These are phyloP conservation scores for Phytophthora pini DNA, from an alignment of 352 stramenopile genomes.

Conservation along the genomic window DNA sequence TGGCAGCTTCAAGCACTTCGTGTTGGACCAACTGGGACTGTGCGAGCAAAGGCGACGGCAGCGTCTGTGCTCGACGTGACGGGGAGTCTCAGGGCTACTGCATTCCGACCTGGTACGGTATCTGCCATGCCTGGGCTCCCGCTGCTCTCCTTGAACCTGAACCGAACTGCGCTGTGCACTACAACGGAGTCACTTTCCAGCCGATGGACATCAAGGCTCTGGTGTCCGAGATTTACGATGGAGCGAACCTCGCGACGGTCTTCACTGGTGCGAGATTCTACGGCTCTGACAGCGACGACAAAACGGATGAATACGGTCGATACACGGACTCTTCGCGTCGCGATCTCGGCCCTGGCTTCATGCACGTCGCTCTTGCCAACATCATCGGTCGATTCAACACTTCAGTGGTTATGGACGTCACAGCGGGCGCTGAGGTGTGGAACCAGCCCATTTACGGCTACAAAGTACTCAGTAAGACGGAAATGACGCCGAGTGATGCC, in stretches of 20 bases:
- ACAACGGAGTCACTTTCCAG: slow-evolving; percentile 57
- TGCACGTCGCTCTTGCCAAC: slow-evolving; percentile 57
- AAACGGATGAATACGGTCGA: slow-evolving; percentile 53
- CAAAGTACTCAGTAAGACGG: slow-evolving; percentile 36
- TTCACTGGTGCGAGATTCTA: slow-evolving; percentile 53
- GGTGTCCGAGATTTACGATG: slow-evolving; percentile 53
- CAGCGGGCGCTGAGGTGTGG: slow-evolving; percentile 51
- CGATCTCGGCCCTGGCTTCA: slow-evolving; percentile 57
- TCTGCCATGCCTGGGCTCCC: slow-evolving; percentile 54
- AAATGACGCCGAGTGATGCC: slow-evolving; percentile 45
- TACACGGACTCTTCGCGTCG: slow-evolving; percentile 48
- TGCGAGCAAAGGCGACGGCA: slow-evolving; percentile 29
- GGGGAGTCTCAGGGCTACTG: slow-evolving; percentile 48
- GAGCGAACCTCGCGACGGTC: slow-evolving; percentile 39
- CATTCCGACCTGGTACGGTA: slow-evolving; percentile 54
- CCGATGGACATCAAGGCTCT: slow-evolving; percentile 59
- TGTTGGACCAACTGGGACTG: slow-evolving; percentile 48
- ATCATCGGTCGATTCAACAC: slow-evolving; percentile 48
- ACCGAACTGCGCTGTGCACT: slow-evolving; percentile 46
- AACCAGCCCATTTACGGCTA: slow-evolving; percentile 69
- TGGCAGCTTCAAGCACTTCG: slow-evolving; percentile 24
- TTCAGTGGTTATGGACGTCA: slow-evolving; percentile 55
- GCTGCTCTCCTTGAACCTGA: slow-evolving; percentile 51
- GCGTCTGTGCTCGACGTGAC: slow-evolving; percentile 37
- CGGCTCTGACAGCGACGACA: slow-evolving; percentile 22